Conservation (phyloP, 768 basidiomycete genomes). For the Lentinula boryana region DNA sequence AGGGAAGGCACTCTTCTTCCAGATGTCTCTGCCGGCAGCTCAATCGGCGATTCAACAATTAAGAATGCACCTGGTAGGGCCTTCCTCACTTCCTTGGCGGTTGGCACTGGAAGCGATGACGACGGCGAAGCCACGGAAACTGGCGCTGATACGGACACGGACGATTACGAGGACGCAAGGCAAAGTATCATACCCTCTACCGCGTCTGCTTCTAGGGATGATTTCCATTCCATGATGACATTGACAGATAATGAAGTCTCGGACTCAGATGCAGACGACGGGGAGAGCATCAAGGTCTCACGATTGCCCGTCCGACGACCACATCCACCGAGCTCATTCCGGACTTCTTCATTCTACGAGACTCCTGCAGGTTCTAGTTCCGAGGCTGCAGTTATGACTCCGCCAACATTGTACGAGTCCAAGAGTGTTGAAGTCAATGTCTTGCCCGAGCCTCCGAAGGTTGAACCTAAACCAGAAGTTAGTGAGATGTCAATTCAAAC, state of each 20-base stretch:
- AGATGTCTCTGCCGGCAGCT: slow-evolving; percentile 28
- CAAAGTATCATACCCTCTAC: slow-evolving; percentile 38
- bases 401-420: slow-evolving; percentile 46
- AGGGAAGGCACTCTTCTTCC: slow-evolving; percentile 40
- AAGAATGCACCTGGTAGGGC: slow-evolving; percentile 20
- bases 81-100: slow-evolving; percentile 6
- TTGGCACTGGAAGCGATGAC: slow-evolving; percentile 18
- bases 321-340: slow-evolving; percentile 22
- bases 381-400: slow-evolving; percentile 14
- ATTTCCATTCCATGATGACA: slow-evolving; percentile 74
- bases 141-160: slow-evolving; percentile 60
- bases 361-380: slow-evolving; percentile 4
- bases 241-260: slow-evolving; percentile 66
- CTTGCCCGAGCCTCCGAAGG: slow-evolving; percentile 12
- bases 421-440: slow-evolving; percentile 26
- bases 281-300: slow-evolving; percentile 75
- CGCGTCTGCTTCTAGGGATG: slow-evolving; percentile 32
- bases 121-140: slow-evolving; percentile 53
- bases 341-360: slow-evolving; percentile 4
- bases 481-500: slow-evolving; percentile 80
- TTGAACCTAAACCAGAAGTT: slow-evolving; percentile 48
- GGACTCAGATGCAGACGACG: slow-evolving; percentile 40
- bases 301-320: slow-evolving; percentile 21
- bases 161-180: slow-evolving; percentile 77
- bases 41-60: slow-evolving; percentile 34